Evolutionary conservation across 2,329 filamentous ascomycete species (phyloP).

Genomic region (Arthrobotrys musiformis): DNA sequence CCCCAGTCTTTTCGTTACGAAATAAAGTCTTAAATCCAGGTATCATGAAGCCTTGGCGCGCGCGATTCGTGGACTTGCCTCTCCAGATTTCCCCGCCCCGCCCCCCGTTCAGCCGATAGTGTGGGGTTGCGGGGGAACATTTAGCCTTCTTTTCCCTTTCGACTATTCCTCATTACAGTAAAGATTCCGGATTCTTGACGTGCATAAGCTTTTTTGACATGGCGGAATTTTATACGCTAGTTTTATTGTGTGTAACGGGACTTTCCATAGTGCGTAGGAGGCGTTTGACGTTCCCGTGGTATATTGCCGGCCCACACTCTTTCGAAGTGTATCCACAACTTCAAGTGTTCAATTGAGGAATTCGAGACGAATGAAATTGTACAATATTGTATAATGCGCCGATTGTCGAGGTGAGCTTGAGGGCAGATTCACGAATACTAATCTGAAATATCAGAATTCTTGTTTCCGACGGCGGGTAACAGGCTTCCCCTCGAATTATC

Average conservation of each 20-base stretch:
- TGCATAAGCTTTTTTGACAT: constrained; percentile 8
- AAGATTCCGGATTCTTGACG: neutral
- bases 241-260: neutral
- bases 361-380: constrained; percentile 16
- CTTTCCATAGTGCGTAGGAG: neutral
- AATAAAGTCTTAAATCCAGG: neutral
- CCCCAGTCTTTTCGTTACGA: neutral
- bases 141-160: constrained; percentile 7
- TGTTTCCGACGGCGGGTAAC: neutral
- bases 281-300: constrained; percentile 21
- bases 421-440: neutral
- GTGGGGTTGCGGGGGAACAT: constrained; percentile 47
- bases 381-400: neutral
- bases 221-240: neutral
- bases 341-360: neutral
- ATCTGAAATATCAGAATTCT: neutral
- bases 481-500: neutral
- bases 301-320: constrained; percentile 11
- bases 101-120: constrained; percentile 31
- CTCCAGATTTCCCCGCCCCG: constrained; percentile 46
- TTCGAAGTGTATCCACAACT: neutral
- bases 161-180: constrained; percentile 11
- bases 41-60: constrained; percentile 31
- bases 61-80: constrained; percentile 48
- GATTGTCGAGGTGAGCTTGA: constrained; percentile 27